Evolutionary conservation across 257 asterid genomes (phyloP), one percentile per base, ranked within the genome.

Genomic region (Linaria vulgaris): DNA sequence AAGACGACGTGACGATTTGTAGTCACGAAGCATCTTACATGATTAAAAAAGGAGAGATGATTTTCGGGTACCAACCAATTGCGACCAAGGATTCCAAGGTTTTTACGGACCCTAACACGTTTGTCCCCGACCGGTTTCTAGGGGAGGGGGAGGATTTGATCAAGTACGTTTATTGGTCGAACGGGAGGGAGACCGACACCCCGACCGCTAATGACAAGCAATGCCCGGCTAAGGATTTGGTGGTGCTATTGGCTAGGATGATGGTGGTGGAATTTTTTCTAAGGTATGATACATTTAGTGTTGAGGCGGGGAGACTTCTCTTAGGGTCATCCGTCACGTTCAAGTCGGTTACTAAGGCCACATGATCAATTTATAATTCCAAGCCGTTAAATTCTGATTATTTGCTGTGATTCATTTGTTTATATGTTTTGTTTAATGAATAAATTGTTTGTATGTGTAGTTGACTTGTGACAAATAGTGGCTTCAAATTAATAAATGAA

Each of bases 151-250:
- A 74, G 68, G 43, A 63, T 31, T 20, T 74, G 45, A 56, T 74
- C 10, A 59, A 64, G 64, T 63, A 74, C 25, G 74, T 74, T 7
- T 58, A 68, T 4, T 74, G 79, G 79, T 74, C 79, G 9, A 74
- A 74, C 21, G 79, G 75, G 44, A 62, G 66, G 12, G 79, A 74
- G n/a, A 63, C 22, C 3, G 69, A 58, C 7, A 48, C 11, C 0
- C 65, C 75, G 38, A 63, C 65, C 12, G 41, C 50, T 14, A 44
- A n/a, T 1, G 20, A 74, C 48, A 74, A 74, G 62, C 75, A 74
- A 59, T 74, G 79, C 46, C 74, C 75, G 1, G 79, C 63, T 2
- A 74, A 69, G 43, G 56, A 74, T n/a, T 11, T 69, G 59, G 74
- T 74, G 39, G 75, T 74, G 21, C 31, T 74, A 1, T 16, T 74